A percentile compares a stretch with the other conserved stretches of the same genome.
phyloP scores from a whole-genome alignment of 1,284 basidiomycete species.

The Sanghuangporus baumii region DNA sequence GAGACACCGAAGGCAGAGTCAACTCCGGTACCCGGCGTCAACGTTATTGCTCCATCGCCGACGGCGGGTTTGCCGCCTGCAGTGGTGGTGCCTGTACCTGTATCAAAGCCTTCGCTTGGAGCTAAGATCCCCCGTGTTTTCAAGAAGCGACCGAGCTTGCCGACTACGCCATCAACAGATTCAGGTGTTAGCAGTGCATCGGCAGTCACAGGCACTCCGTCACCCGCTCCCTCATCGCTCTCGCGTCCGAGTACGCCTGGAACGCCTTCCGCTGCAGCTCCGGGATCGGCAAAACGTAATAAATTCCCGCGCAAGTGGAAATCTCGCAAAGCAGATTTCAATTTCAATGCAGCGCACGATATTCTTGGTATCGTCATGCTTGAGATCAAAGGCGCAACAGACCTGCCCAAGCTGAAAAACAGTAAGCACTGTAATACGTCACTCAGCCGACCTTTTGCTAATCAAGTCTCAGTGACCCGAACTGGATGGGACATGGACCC shows the following conservation, averaged over 20 bases:
- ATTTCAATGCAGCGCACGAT: slow-evolving; percentile 67
- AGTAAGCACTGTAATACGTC: slow-evolving; percentile 45
- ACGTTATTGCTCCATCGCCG: slow-evolving; percentile 10
- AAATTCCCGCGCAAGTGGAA: slow-evolving; percentile 21
- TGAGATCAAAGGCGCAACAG: slow-evolving; percentile 62
- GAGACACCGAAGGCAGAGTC: slow-evolving; percentile 5
- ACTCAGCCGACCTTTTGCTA: slow-evolving; percentile 1
- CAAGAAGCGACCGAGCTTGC: slow-evolving; percentile 8
- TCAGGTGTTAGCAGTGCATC: neutral
- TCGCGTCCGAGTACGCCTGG: slow-evolving; percentile 17
- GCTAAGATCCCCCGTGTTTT: slow-evolving; percentile 9
- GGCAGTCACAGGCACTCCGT: neutral
- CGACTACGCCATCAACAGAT: slow-evolving; percentile 6
- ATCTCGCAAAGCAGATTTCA: slow-evolving; percentile 45
- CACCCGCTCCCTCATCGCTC: neutral
- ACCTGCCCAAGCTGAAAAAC: slow-evolving; percentile 85
- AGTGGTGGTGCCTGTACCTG: neutral
- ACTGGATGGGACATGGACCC: slow-evolving; percentile 97
- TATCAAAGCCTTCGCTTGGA: slow-evolving; percentile 8
- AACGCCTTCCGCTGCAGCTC: slow-evolving; percentile 9
- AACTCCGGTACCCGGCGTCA: neutral
- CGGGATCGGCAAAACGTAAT: slow-evolving; percentile 11
- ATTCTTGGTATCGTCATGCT: slow-evolving; percentile 93
- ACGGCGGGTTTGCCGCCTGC: neutral
- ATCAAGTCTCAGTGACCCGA: slow-evolving; percentile 54